Base-by-base conservation (phyloP, 352 stramenopile species). In the Globisporangium paddicum region DNA sequence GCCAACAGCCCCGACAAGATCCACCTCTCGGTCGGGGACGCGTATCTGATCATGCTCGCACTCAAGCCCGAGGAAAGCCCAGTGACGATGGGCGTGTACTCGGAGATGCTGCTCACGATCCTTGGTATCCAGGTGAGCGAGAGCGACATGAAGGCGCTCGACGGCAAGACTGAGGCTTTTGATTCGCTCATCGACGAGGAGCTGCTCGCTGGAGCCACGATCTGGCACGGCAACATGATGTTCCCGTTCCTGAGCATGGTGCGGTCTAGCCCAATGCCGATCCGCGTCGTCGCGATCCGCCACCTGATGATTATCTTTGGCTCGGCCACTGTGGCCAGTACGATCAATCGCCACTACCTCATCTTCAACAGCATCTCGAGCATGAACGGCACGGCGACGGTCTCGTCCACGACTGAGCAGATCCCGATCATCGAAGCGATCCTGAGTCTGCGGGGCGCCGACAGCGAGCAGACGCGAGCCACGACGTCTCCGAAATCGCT, bases 31-130 rank as follows among this genome's bases (percentile, higher is more conserved):
- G 72, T 89, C 5, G 78, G 80, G 2, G 84, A 94, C 53, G 73
- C 83, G 9, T 89, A 89, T 55, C 71, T 94, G 64, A 92, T 94
- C 30, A 83, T 92, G 71, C 73, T 88, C 58, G 82, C 84, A 0
- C 53, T 93, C 21, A 89, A 93, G 48, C 76, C 80, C 21, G 76
- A 82, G 32, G 60, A 80, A n/a, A 71, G 72, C 41, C 76, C 77
- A 3, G 69, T 92, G 1, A 85, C 82, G 0, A 87, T 94, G 75
- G 82, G 80, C 8, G 82, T 90, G 7, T 94, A 92, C 62, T 86
- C 80, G 16, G 84, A 94, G 51, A 73, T 94, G 61, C 55, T 92
- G 40, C 70, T 90, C 7, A 76, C 90, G 58, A 72, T 92, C 53
- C 50, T 92, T 9, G 84, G 82, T 25, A 81, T 91, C 47, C 72